phyloP scores from a whole-genome alignment of 1,139 yeast species.

The Zygosaccharomyces sapae region DNA sequence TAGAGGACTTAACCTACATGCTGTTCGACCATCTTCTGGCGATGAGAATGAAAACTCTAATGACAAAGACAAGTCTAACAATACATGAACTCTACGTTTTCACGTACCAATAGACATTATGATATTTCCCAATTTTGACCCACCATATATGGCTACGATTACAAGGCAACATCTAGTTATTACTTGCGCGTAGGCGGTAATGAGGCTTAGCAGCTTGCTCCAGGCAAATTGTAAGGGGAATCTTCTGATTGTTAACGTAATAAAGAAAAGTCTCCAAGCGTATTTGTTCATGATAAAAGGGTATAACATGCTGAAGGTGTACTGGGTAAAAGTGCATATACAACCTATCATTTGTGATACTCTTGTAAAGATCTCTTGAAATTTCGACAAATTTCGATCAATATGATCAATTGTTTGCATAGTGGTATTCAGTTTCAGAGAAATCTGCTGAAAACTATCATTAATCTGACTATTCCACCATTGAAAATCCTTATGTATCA shows the following conservation, averaged over 20 bases:
- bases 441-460: slow-evolving; percentile 12
- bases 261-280: slow-evolving; percentile 6
- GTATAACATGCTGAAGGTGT: slow-evolving; percentile 1
- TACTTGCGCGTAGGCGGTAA: slow-evolving; percentile 1
- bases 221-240: not conserved
- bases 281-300: slow-evolving; percentile 1
- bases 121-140: slow-evolving; percentile 12
- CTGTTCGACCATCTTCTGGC: slow-evolving; percentile 6
- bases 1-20: slow-evolving; percentile 19
- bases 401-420: slow-evolving; percentile 16
- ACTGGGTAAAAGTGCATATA: slow-evolving; percentile 3
- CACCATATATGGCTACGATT: slow-evolving; percentile 11
- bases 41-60: slow-evolving; percentile 2
- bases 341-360: slow-evolving; percentile 3
- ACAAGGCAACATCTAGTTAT: slow-evolving; percentile 9
- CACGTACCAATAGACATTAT: slow-evolving; percentile 4
- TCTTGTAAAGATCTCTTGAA: slow-evolving; percentile 1
- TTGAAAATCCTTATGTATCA: slow-evolving; percentile 13
- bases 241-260: slow-evolving; percentile 3
- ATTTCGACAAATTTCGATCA: slow-evolving; percentile 11
- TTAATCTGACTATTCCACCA: slow-evolving; percentile 16
- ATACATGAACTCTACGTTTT: not conserved
- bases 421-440: slow-evolving; percentile 15
- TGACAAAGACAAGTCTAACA: not conserved
- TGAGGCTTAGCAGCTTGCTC: not conserved